Evolutionary conservation across 345 rosid species (phyloP), one percentile per base, ranked within the genome.

Genomic region (Citrus inodora): DNA sequence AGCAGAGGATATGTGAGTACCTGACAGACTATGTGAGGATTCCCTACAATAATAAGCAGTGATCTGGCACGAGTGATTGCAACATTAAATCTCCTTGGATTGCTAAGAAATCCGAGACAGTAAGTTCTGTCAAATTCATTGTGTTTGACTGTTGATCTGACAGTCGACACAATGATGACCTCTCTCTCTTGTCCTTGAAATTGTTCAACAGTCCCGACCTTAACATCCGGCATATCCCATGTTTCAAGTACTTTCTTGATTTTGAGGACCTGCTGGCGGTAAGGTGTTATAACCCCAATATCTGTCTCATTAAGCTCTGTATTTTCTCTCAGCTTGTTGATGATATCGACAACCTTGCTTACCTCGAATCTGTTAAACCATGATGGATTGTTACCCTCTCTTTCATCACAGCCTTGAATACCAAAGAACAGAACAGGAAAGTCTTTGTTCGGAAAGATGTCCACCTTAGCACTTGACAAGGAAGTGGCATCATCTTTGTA

Each of bases 201-300:
- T 76, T 91, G 94, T 68, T 89, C 94, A 4, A 91, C 94, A 66
- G 89, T 89, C 53, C 94, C 94, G 61, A 91, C 93, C 79, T 87
- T 89, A 21, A 89, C 76, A 46, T 84, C 86, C 0, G 77, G n/a
- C 79, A 86, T 82, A n/a, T 82, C 92, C 56, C 79, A 59, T 69
- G 63, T 78, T 66, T 89, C 91, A 14, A 91, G 88, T 2, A 74
- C 89, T 62, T 82, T 87, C 76, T 82, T 84, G 40, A 91, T 69
- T 70, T 91, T 91, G 79, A 81, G 82, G 5, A 89, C 92, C 72
- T 89, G 94, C 82, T 91, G 94, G 76, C 86, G 80, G 14, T 89
- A 91, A 42, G 94, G 94, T 32, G 94, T 74, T 62, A 91, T 91
- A 21, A 91, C 85, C 78, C 94, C 94, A 55, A 89, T 86, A 38